phyloP scores from a whole-genome alignment of 768 basidiomycete species.

The Hygrophoropsis aurantiaca region DNA sequence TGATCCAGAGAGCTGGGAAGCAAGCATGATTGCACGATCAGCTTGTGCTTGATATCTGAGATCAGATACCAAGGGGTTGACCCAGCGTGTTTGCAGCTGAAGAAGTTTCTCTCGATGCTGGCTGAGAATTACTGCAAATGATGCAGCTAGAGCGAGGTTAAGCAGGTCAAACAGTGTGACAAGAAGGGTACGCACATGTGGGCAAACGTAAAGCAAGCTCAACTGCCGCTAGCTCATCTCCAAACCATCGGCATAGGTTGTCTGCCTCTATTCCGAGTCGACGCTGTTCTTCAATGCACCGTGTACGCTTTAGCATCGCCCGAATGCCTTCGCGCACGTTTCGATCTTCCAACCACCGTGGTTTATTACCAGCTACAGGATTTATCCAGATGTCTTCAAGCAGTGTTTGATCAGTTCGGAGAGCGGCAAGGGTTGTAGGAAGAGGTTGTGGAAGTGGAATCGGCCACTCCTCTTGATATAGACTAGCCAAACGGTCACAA shows the following conservation, averaged over 20 bases:
- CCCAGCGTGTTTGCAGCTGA: conserved; percentile 14
- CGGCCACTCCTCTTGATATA: conserved; percentile 4
- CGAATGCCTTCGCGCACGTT: conserved; percentile 3
- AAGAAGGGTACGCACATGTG: conserved; percentile 1
- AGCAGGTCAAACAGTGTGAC: background rate
- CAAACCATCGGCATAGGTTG: conserved; percentile 6
- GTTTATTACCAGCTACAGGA: conserved; percentile 8
- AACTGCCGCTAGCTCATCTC: conserved; percentile 21
- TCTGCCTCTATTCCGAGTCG: conserved; percentile 6
- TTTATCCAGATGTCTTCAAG: conserved; percentile 38
- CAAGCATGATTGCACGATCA: too few species aligned
- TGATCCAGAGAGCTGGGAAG: too few species aligned
- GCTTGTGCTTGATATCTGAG: too few species aligned
- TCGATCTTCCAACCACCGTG: conserved; percentile 11
- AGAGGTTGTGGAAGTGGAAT: conserved; percentile 29
- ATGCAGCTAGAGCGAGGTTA: background rate
- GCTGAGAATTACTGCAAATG: background rate
- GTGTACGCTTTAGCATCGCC: conserved; percentile 8
- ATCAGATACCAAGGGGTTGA: conserved; percentile 9
- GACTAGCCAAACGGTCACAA: conserved; percentile 20
- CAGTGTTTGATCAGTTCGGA: conserved; percentile 13
- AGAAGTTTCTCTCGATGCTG: conserved; percentile 9
- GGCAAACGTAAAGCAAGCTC: conserved; percentile 10
- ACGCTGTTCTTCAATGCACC: conserved; percentile 7
- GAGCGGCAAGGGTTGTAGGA: conserved; percentile 20